Evolutionary conservation across 352 stramenopile genomes (phyloP).

Genomic region (Phytophthora pistaciae): DNA sequence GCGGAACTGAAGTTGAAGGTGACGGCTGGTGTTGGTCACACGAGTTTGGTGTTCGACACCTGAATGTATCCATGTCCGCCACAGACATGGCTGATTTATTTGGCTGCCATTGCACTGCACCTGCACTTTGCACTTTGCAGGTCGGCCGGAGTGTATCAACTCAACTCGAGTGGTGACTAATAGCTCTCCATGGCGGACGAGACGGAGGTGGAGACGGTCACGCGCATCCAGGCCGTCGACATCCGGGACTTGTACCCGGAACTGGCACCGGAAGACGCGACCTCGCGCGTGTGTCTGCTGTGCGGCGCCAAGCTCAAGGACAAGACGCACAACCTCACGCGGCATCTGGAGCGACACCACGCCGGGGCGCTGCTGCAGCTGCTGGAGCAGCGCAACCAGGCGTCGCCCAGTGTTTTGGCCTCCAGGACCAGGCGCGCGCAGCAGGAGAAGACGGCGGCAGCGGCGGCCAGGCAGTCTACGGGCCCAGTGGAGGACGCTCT

Average conservation of each 20-base stretch:
- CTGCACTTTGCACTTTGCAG: constrained; percentile 14
- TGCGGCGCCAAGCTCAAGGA: constrained; percentile 62
- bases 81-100: constrained; percentile 31
- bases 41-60: neutral
- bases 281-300: constrained; percentile 56
- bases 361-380: constrained; percentile 56
- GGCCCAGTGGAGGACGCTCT: constrained; percentile 15
- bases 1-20: neutral
- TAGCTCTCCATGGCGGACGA: constrained; percentile 44
- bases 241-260: constrained; percentile 61
- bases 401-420: constrained; percentile 22
- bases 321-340: constrained; percentile 77
- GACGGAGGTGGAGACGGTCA: constrained; percentile 66
- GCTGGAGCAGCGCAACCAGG: constrained; percentile 51
- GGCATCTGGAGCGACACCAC: constrained; percentile 65
- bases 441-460: constrained; percentile 25
- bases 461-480: constrained; percentile 11
- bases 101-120: neutral
- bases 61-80: constrained; percentile 33
- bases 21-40: neutral
- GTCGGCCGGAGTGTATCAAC: constrained; percentile 11
- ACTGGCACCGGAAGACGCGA: constrained; percentile 43
- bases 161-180: neutral
- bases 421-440: constrained; percentile 12
- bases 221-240: constrained; percentile 57